Base-by-base conservation (phyloP, 106 monocot genomes). In the Allium sativum region DNA sequence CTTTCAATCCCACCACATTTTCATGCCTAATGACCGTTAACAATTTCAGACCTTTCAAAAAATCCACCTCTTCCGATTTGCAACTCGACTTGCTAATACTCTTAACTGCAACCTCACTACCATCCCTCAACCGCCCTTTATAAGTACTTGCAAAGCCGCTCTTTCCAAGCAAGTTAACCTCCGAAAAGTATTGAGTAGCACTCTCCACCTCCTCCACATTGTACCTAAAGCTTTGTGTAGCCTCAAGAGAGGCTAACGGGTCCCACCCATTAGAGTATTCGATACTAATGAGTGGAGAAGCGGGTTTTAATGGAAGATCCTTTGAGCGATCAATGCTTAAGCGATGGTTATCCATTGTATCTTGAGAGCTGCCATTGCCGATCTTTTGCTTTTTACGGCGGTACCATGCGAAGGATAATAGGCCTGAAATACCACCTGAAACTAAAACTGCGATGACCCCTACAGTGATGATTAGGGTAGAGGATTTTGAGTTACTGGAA, bases 121-220 rank as follows among this genome's bases (percentile, higher is more conserved):
- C 94, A 55, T 94, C 86, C n/a, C 94, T 69, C 64, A 94, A 52
- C 4, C 81, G 65, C 2, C 94, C 94, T 46, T 69, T 86, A 55
- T 90, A 86, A 65, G 84, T 86, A 15, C 86, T 70, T 1, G 81
- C 78, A 18, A 89, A 89, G 50, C 48, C 79, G 79, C 83, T 84
- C 72, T 74, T 78, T 8, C 79, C 77, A 3, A 89, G 71, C 68
- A 94, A 70, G 59, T 90, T 94, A 12, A 79, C 83, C 48, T 90
- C 90, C 1, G 94, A 90, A 55, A 94, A 94, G 70, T 94, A 79
- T 72, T 94, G 94, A 8, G 90, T 90, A 3, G 90, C 90, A 14
- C 74, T 89, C 69, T 94, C 94, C 12, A 94, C 70, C 78, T 94
- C 90, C 55, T 90, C 89, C 7, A 94, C 40, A 70, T 89, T 86